Conservation (phyloP, 257 asterid species). For the Capsicum baccatum region DNA sequence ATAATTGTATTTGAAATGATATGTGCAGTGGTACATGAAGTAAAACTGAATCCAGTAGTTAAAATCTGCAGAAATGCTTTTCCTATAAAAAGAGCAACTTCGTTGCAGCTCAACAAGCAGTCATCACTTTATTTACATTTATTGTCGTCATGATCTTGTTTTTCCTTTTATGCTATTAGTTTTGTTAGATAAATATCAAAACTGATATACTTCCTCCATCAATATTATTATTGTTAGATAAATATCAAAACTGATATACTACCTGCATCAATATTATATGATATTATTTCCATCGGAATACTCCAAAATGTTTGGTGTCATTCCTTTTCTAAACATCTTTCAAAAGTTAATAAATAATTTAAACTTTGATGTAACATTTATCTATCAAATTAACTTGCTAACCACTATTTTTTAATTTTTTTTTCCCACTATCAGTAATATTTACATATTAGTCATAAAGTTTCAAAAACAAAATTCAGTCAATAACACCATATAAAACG, state of each 20-base stretch:
- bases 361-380: neutral
- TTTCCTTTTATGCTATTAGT: neutral
- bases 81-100: neutral
- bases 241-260: neutral
- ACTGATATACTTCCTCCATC: neutral
- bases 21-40: neutral
- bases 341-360: neutral
- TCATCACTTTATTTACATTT: neutral
- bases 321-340: constrained; percentile 17
- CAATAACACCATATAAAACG: neutral
- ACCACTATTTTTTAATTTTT: neutral
- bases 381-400: neutral
- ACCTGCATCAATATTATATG: neutral
- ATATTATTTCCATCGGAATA: neutral
- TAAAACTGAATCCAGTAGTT: neutral
- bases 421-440: neutral
- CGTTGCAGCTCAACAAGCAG: neutral
- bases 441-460: neutral
- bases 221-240: neutral
- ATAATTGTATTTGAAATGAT: neutral
- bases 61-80: neutral
- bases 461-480: neutral
- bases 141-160: neutral
- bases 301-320: neutral
- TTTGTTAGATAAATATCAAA: constrained; percentile 17